Evolutionary conservation across 306 rosid species (phyloP).

Genomic region (Dryas alaskensis): DNA sequence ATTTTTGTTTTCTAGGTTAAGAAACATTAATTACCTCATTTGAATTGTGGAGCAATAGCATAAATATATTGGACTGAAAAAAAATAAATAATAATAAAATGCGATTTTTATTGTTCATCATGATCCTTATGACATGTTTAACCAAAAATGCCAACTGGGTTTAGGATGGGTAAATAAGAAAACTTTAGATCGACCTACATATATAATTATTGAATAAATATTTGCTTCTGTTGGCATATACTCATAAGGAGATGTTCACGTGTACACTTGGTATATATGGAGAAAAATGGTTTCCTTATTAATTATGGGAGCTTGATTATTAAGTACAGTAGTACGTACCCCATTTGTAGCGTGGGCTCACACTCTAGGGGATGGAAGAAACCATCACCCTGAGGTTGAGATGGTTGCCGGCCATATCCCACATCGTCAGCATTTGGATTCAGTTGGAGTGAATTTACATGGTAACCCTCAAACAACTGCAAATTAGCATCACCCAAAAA

Average conservation of each 20-base stretch:
- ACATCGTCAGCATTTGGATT: slow-evolving; percentile 59
- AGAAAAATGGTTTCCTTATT: background rate
- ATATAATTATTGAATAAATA: background rate
- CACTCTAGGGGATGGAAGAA: slow-evolving; percentile 78
- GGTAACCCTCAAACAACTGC: slow-evolving; percentile 84
- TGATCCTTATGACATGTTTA: background rate
- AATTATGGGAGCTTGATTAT: background rate
- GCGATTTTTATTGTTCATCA: too few species aligned
- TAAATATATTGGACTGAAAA: too few species aligned
- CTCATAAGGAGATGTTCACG: too few species aligned
- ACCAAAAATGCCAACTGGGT: background rate
- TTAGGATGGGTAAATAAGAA: background rate
- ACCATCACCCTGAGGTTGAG: slow-evolving; percentile 58
- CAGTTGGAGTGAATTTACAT: slow-evolving; percentile 66
- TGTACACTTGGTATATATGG: too few species aligned
- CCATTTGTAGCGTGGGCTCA: slow-evolving; percentile 89
- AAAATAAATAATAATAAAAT: too few species aligned
- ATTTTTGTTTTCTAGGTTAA: too few species aligned
- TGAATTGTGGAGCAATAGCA: too few species aligned
- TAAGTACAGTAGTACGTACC: slow-evolving; percentile 38
- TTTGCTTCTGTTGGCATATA: too few species aligned
- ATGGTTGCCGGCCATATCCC: slow-evolving; percentile 66
- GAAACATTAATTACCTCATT: too few species aligned
- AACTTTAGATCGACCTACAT: background rate
- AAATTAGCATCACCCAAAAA: slow-evolving; percentile 13